Conservation (phyloP, 2,329 filamentous ascomycete genomes). For the Neocatenulostroma microsporum region DNA sequence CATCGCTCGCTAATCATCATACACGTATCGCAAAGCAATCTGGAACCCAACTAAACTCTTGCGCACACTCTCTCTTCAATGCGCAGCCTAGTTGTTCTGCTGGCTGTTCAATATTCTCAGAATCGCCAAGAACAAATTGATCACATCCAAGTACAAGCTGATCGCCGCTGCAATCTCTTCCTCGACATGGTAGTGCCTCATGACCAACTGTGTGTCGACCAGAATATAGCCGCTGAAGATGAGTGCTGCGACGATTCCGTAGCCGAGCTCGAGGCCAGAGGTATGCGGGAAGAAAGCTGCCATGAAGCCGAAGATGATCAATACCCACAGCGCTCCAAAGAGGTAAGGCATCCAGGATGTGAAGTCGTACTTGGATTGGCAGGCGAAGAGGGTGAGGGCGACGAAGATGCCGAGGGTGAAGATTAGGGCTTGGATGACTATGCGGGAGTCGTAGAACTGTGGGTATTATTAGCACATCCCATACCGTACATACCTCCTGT, state of each 20-base stretch:
- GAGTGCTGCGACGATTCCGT: conserved; percentile 71
- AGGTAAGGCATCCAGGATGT: conserved; percentile 92
- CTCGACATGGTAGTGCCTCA: conserved; percentile 94
- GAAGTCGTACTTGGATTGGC: conserved; percentile 97
- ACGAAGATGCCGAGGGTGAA: conserved; percentile 66
- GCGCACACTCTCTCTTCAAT: too few relatives aligned
- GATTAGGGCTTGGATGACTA: conserved; percentile 84
- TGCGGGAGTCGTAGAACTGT: conserved; percentile 60
- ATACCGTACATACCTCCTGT: neutral
- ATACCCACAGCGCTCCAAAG: conserved; percentile 79
- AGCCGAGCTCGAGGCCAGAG: conserved; percentile 75
- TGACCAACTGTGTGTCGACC: conserved; percentile 80
- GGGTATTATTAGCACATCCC: neutral
- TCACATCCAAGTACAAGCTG: conserved; percentile 88
- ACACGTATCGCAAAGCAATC: too few relatives aligned
- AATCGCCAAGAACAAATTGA: conserved; percentile 96
- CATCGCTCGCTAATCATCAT: too few relatives aligned
- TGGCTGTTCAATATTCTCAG: conserved; percentile 94
- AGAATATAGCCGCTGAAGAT: conserved; percentile 94
- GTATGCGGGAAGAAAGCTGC: conserved; percentile 77
- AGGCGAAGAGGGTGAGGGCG: conserved; percentile 69
- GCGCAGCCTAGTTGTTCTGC: conserved; percentile 81
- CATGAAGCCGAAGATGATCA: conserved; percentile 92
- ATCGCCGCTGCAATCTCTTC: conserved; percentile 45
- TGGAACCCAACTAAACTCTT: too few relatives aligned